A percentile compares a stretch with the other conserved stretches of the same genome.
phyloP scores from a whole-genome alignment of 1,284 basidiomycete species.

The Cerrena zonata region DNA sequence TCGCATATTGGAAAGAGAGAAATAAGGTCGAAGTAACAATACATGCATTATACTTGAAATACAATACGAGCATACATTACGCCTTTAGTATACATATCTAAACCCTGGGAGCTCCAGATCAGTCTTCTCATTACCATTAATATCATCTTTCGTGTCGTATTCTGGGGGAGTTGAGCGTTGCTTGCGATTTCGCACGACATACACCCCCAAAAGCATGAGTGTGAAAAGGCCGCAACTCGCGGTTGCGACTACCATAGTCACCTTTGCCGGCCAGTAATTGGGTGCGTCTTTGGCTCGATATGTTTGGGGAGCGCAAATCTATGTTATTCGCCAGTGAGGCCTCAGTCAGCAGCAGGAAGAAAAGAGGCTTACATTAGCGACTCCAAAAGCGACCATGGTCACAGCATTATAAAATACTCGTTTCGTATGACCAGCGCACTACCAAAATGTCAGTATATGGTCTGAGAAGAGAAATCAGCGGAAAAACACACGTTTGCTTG shows the following conservation, averaged over 20 bases:
- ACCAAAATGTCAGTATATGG: no score
- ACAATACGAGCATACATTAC: no score
- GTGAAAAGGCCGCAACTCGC: slow-evolving; percentile 2
- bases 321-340: neutral
- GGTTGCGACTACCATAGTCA: slow-evolving; percentile 8
- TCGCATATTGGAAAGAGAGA: no score
- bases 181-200: slow-evolving; percentile 7
- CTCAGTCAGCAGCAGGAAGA: neutral
- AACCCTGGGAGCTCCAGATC: slow-evolving; percentile 3
- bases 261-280: slow-evolving; percentile 2
- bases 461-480: no score
- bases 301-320: slow-evolving; percentile 10
- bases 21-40: no score
- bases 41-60: no score
- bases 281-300: slow-evolving; percentile 9
- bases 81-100: slow-evolving; percentile 5
- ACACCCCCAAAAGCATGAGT: slow-evolving; percentile 1
- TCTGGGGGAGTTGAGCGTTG: neutral
- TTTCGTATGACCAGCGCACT: slow-evolving; percentile 11
- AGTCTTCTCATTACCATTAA: slow-evolving; percentile 2
- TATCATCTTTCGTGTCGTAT: neutral
- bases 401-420: slow-evolving; percentile 7
- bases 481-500: slow-evolving; percentile 8
- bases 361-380: slow-evolving; percentile 3
- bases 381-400: slow-evolving; percentile 8